Evolutionary conservation across 495 filamentous ascomycete genomes (phyloP).

Genomic region (Xylaria intraflava): DNA sequence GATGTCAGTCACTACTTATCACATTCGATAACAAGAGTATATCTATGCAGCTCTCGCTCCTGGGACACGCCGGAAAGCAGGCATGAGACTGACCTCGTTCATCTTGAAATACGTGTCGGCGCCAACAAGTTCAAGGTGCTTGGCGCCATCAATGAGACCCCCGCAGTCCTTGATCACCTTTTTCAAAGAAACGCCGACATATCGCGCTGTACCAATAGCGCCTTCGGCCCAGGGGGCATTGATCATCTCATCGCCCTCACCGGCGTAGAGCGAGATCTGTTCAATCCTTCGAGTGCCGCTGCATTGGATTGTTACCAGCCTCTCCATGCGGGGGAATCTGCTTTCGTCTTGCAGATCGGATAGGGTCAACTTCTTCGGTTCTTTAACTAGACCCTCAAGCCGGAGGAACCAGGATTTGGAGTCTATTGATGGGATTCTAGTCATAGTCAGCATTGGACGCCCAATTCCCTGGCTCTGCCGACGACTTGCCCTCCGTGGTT

Average conservation of each 20-base stretch:
- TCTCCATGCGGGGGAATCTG: conserved; percentile 49
- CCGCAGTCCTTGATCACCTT: conserved; percentile 62
- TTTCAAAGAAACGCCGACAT: conserved; percentile 56
- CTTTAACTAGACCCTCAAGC: conserved; percentile 51
- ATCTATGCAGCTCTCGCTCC: too few species aligned
- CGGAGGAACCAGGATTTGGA: conserved; percentile 43
- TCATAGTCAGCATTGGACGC: not conserved
- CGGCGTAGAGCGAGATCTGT: conserved; percentile 56
- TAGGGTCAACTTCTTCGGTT: conserved; percentile 47
- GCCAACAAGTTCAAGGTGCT: conserved; percentile 59
- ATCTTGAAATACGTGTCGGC: conserved; percentile 64
- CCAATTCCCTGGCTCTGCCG: not conserved
- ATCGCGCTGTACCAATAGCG: conserved; percentile 59
- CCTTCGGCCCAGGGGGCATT: conserved; percentile 64
- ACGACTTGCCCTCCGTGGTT: conserved; percentile 49
- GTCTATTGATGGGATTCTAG: conserved; percentile 55
- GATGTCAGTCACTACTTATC: not conserved
- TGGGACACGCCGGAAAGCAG: too few species aligned
- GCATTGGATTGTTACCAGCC: conserved; percentile 57
- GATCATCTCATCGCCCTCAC: conserved; percentile 62
- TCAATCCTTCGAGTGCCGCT: conserved; percentile 62
- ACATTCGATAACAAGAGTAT: not conserved
- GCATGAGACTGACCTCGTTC: conserved; percentile 32
- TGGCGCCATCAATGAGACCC: conserved; percentile 46
- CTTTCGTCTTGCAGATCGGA: conserved; percentile 51